Base-by-base conservation (phyloP, 257 asterid species). In the Salvia miltiorrhiza region DNA sequence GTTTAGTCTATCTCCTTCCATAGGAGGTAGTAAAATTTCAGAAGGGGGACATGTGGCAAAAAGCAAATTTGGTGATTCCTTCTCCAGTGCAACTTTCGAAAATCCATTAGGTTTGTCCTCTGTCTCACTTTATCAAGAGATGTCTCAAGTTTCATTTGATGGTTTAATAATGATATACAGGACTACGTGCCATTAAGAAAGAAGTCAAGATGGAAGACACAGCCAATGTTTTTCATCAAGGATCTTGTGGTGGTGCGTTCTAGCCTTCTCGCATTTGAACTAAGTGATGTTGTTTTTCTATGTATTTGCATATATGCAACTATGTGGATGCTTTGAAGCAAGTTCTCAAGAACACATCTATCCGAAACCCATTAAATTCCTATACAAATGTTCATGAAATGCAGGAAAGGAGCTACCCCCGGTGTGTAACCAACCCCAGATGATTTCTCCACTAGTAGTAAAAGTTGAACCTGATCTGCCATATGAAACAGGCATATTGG, bases 381-480 rank as follows among this genome's bases (percentile, higher is more conserved):
- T 14, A 14, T 64, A 21, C 60, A 40, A 67, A 62, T 43, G 71
- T 43, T 14, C 50, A 47, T 17, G 19, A 52, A 37, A 11, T 70
- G 68, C 69, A 83, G 85, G 67, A 68, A 66, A 71, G 35, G 20
- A 2, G 54, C 71, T 48, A 32, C 13, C 62, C 21, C 19, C n/a
- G 63, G 54, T 10, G 32, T 35, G 12, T 26, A 49, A 54, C 47
- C 13, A 30, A n/a, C 69, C 39, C 33, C 48, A 45, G 60, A 60
- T 47, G 55, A 35, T 28, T 40, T 33, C 69, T 64, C 75, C 73
- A 11, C 13, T 37, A 6, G 35, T 4, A 16, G 76, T 75, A 21
- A 83, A 75, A 76, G 54, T 7, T 47, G 86, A 78, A 67, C 81
- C 78, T 14, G 87, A 41, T 59, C 24, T 33, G 53, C 57, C 40